Conservation (phyloP, 768 basidiomycete genomes). For the Pulveroboletus sp. region DNA sequence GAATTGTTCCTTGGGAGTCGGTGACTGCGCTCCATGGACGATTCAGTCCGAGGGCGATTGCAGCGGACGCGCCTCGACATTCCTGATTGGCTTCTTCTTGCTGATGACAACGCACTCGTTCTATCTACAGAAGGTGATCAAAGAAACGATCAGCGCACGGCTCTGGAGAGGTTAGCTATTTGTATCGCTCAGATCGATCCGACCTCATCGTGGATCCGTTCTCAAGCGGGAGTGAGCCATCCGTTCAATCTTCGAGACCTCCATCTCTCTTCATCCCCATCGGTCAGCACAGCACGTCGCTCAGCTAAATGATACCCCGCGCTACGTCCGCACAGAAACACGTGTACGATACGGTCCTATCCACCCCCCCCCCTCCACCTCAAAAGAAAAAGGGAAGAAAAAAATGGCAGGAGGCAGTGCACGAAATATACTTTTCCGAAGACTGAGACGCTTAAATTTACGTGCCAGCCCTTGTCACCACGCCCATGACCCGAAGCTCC, state of each 20-base stretch:
- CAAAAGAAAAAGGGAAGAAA: neutral
- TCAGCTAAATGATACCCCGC: neutral
- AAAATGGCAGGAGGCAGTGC: neutral
- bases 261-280: constrained; percentile 6
- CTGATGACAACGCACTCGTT: constrained; percentile 1
- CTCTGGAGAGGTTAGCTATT: constrained; percentile 9
- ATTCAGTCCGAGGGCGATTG: neutral
- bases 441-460: constrained; percentile 1
- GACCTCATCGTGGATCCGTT: constrained; percentile 14
- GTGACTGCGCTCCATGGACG: too few relatives aligned
- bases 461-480: neutral
- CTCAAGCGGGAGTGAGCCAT: constrained; percentile 2
- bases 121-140: neutral
- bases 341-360: constrained; percentile 9
- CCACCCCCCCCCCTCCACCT: neutral
- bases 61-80: neutral
- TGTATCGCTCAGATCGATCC: constrained; percentile 17
- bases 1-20: neutral
- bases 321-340: constrained; percentile 5
- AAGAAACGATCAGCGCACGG: constrained; percentile 11
- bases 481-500: constrained; percentile 1
- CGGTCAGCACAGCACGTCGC: neutral
- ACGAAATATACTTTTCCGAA: constrained; percentile 2
- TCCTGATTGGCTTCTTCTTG: neutral
- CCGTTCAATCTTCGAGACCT: constrained; percentile 13